Evolutionary conservation across 139 green algal species (phyloP).

Genomic region (Closterium sp.): DNA sequence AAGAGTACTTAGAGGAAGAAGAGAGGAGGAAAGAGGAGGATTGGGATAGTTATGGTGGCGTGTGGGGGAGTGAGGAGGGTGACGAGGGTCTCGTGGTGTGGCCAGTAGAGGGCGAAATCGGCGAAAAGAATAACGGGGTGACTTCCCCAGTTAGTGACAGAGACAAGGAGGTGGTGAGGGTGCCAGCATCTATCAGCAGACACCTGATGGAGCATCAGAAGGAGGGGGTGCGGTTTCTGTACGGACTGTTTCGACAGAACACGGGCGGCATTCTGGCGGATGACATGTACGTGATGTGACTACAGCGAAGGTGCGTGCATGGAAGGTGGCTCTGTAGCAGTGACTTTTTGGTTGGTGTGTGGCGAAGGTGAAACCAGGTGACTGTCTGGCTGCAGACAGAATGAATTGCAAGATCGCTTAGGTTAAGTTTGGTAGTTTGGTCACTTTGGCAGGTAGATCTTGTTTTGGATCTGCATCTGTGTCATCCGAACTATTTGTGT

Average conservation of each 20-base stretch:
- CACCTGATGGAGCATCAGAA: slow-evolving; percentile 29
- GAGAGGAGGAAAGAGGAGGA: neutral
- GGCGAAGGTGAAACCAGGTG: too few species aligned
- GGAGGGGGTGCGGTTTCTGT: slow-evolving; percentile 32
- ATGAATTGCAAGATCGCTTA: too few species aligned
- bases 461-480: too few species aligned
- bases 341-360: too few species aligned
- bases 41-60: neutral
- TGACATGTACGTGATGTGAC: slow-evolving; percentile 33
- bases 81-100: neutral
- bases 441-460: too few species aligned
- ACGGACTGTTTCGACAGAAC: slow-evolving; percentile 14
- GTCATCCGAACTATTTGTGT: neutral
- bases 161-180: neutral
- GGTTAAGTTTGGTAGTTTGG: too few species aligned
- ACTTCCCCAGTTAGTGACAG: too few species aligned
- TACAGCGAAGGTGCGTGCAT: too few species aligned
- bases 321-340: too few species aligned
- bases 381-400: too few species aligned
- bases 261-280: slow-evolving; percentile 31
- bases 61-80: neutral
- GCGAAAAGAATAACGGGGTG: too few species aligned
- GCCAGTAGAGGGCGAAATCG: too few species aligned
- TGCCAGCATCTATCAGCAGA: slow-evolving; percentile 33
- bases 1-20: neutral